Evolutionary conservation across 495 filamentous ascomycete genomes (phyloP), one percentile per base, ranked within the genome.

Genomic region (Daldinia bambusicola): DNA sequence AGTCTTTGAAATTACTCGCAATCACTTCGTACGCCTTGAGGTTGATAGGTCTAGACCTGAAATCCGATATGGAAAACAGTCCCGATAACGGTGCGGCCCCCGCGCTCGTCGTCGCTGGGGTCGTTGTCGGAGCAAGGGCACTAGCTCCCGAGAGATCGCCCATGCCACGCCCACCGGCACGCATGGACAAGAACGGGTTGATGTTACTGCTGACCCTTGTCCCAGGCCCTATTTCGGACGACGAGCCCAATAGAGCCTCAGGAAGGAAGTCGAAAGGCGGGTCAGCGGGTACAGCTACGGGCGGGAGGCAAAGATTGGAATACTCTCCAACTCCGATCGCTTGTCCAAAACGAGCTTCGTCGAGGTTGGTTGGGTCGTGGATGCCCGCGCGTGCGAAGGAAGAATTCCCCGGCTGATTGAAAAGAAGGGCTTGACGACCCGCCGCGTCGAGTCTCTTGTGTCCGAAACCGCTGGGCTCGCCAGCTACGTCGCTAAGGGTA

Each of bases 11-110:
- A 26, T 55, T 14, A 31, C 63, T 62, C 16, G 67, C 63, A 61
- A 73, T 67, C 20, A 69, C 34, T 52, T 73, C 72, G 67, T 73
- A 75, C 20, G 51, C 66, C 37, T 58, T 70, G 1, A 70, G 55
- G 40, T 77, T 69, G 32, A 64, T 67, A 8, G 66, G 60, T 4
- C 50, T 43, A 10, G 57, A 61, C 14, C 65, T 50, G 61, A 69
- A 62, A 9, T 61, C 66, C 2, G 70, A 34, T 32, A 41, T 53
- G 55, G 62, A 45, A 31, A 50, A n/a, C 20, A 31, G 31, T 12
- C 37, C 41, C 43, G 32, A 43, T 34, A 41, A 36, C 13, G 32
- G 0, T 6, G 53, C 53, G 4, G 50, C 22, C 10, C 50, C 50
- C 12, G 30, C 36, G 22, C 55, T 30, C 52, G 38, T 45, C 20